Base-by-base conservation (phyloP, 1,284 basidiomycete genomes). In the Naganishia sp. region DNA sequence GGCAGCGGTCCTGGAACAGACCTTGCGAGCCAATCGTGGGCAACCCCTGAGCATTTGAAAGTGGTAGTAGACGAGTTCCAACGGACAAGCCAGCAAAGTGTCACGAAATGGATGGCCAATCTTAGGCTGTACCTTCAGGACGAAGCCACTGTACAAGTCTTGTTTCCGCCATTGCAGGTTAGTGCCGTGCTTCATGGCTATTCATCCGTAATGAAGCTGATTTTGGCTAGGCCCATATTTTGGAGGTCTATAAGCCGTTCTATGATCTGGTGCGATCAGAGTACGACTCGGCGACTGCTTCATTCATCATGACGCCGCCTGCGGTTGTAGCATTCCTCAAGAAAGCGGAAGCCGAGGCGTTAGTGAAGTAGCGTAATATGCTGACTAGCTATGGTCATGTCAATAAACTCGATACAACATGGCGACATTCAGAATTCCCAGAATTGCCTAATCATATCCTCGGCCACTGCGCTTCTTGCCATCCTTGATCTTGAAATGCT, bases 401-500 rank as follows among this genome's bases (percentile, higher is more conserved):
- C 15, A 17, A 46, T 9, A 41, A 56, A 25, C 23, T 18, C 23
- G 53, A 39, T 51, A 49, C 47, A 47, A 51, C 43, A 49, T 50
- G 25, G 6, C 18, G 6, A 63, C 31, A 13, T 4, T 21, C 25
- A 23, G 23, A 63, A 17, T 21, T 13, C 13, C 46, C 15, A 17
- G 17, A 6, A 32, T 39, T 7, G 23, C n/a, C 55, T 55, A 69
- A 50, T 94, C 94, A 73, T 96, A 96, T 35, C 94, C 94, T 74
- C 86, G 88, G 31, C 94, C 94, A 73, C 90, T 92, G 71, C 94
- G 82, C 79, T 92, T 88, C 81, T 97, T 97, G 65, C 85, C 85
- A 65, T 83, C 91, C 87, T 81, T 85, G 74, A 88, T 90, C 81
- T 94, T 98, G 82, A 92, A 90, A 73, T 90, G 88, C 77, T 93